A percentile compares a stretch with the other conserved stretches of the same genome.
Evolutionary conservation across 306 rosid genomes (phyloP).

Genomic region (Vachellia pachyceras): DNA sequence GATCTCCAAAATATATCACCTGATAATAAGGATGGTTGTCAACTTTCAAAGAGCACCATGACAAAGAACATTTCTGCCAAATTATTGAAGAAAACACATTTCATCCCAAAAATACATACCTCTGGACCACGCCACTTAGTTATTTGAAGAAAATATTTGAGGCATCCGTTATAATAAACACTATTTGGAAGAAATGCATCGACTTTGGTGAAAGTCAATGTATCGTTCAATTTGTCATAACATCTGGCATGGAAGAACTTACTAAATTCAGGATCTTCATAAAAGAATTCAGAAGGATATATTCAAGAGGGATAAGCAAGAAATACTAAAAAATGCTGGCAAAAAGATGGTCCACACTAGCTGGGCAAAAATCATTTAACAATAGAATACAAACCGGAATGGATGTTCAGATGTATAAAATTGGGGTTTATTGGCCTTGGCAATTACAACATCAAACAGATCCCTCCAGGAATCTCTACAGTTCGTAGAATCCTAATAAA

Average conservation of each 20-base stretch:
- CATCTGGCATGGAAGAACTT: conserved; percentile 63
- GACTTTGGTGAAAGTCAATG: conserved; percentile 85
- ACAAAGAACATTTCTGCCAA: conserved; percentile 21
- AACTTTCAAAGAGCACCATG: conserved; percentile 33
- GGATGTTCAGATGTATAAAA: conserved; percentile 97
- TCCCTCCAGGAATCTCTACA: conserved; percentile 81
- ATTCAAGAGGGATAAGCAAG: conserved; percentile 27
- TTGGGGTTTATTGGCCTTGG: conserved; percentile 88
- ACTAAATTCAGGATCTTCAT: conserved; percentile 35
- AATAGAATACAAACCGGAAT: conserved; percentile 73
- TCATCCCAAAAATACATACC: conserved; percentile 55
- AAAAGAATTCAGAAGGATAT: conserved; percentile 29
- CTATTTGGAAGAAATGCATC: conserved; percentile 77
- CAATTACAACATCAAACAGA: conserved; percentile 95
- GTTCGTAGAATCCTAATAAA: conserved; percentile 77
- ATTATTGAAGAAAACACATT: neutral
- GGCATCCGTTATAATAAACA: conserved; percentile 91
- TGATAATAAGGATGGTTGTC: conserved; percentile 37
- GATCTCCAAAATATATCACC: conserved; percentile 99
- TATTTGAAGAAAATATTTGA: conserved; percentile 88
- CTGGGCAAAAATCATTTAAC: neutral
- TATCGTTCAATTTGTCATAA: conserved; percentile 82
- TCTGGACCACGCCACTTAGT: conserved; percentile 97
- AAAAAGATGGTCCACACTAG: conserved; percentile 31
- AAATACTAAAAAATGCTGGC: neutral